These are phyloP conservation scores for Rubia balearica DNA, from an alignment of 305 asterid genomes.

Conservation along the genomic window DNA sequence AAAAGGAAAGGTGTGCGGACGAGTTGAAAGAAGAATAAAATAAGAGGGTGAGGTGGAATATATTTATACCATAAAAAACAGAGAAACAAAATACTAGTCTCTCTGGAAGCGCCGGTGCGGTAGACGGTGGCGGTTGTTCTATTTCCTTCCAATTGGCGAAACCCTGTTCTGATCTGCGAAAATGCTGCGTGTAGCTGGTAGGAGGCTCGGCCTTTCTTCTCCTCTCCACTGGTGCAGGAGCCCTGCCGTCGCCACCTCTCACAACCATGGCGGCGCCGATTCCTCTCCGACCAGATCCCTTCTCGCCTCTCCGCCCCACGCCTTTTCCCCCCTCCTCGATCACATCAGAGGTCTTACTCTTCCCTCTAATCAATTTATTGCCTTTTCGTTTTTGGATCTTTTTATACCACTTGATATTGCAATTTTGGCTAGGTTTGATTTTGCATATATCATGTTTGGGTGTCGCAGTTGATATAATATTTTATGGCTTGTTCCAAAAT, in stretches of 20 bases:
- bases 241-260: conserved; percentile 11
- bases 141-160: neutral
- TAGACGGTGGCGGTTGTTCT: neutral
- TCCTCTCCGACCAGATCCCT: conserved; percentile 9
- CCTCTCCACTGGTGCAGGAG: conserved; percentile 33
- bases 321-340: conserved; percentile 8
- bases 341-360: conserved; percentile 19
- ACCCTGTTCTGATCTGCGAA: neutral
- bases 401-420: neutral
- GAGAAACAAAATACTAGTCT: neutral
- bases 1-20: neutral
- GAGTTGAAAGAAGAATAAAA: neutral
- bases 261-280: neutral
- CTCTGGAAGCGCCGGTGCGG: conserved; percentile 7
- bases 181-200: conserved; percentile 50
- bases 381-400: neutral
- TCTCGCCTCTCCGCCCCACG: conserved; percentile 6
- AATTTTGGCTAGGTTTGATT: neutral
- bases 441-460: neutral
- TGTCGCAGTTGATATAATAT: neutral
- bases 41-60: neutral
- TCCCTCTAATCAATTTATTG: neutral
- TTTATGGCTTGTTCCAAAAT: neutral
- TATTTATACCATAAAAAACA: neutral
- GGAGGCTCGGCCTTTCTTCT: conserved; percentile 45